Base-by-base conservation (phyloP, 257 asterid species). In the Anisodus acutangulus region DNA sequence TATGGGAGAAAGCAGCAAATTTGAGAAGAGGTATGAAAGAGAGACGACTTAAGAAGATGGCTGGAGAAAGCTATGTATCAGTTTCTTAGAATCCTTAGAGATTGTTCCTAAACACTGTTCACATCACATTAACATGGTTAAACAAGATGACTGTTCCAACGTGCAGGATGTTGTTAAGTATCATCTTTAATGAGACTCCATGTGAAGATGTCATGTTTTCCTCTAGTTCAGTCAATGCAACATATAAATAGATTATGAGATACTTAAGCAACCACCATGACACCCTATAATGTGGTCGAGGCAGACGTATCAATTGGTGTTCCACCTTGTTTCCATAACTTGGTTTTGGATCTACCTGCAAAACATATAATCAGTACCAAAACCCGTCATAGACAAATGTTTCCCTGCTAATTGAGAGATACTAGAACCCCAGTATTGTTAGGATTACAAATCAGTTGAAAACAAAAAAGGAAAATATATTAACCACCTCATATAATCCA, bases 1-100 rank as follows among this genome's bases (percentile, higher is more conserved):
- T 85, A 83, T 95, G 95, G 98, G 93, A 92, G 81, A 90, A 92
- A 89, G 95, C 97, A 26, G 92, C 80, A 70, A 55, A 82, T 26
- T 6, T 94, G 85, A 90, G 97, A 87, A 87, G 74, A 39, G 84
- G 80, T 35, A 95, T 92, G 91, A 89, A 90, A 81, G 87, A 80
- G 60, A 83, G 83, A 84, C 91, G 93, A 59, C 64, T 90, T 76
- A 91, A 91, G 93, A 93, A 91, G 90, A 80, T 84, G 39, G 92
- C 93, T 58, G 97, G 97, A 80, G 95, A 92, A 90, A 95, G 98
- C 59, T 89, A 89, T 62, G 13, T 91, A 1, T 89, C 88, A 22
- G 45, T 86, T 76, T 89, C 6, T 13, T 82, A 84, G 89, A 86
- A 91, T 93, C 88, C 79, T 86, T 43, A 88, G 94, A 43, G 88